phyloP scores from a whole-genome alignment of 352 stramenopile genomes.

The Paralagenidium karlingii region DNA sequence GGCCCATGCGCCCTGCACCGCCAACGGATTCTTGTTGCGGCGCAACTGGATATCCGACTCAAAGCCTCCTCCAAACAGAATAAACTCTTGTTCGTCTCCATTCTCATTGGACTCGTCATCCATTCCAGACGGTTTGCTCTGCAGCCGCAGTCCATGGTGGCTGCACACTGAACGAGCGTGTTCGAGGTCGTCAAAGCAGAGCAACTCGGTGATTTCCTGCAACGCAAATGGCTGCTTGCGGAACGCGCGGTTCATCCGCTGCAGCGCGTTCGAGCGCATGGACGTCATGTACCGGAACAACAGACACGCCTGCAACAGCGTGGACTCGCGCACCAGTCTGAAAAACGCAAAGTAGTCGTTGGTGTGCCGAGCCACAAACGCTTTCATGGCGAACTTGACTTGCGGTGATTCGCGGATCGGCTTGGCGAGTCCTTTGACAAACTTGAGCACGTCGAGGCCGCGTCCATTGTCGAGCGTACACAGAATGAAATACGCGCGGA shows the following conservation, averaged over 20 bases:
- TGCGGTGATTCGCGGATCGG: slow-evolving; percentile 46
- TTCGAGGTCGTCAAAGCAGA: slow-evolving; percentile 77
- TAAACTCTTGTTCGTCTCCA: slow-evolving; percentile 23
- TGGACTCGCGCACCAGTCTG: slow-evolving; percentile 50
- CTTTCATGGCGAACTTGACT: slow-evolving; percentile 78
- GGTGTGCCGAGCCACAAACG: slow-evolving; percentile 77
- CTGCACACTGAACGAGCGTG: slow-evolving; percentile 48
- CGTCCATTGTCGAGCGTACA: slow-evolving; percentile 76
- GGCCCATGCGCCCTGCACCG: slow-evolving; percentile 35
- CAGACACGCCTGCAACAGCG: slow-evolving; percentile 74
- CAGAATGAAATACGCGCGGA: slow-evolving; percentile 76
- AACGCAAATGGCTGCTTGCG: slow-evolving; percentile 58
- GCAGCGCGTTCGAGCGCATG: slow-evolving; percentile 50
- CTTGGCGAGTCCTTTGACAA: slow-evolving; percentile 58
- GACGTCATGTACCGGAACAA: slow-evolving; percentile 72
- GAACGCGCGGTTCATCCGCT: slow-evolving; percentile 72
- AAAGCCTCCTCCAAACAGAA: slow-evolving; percentile 72
- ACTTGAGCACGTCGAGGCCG: slow-evolving; percentile 76
- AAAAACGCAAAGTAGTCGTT: slow-evolving; percentile 81
- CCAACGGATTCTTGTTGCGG: slow-evolving; percentile 49
- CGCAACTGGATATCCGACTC: slow-evolving; percentile 55
- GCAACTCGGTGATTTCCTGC: slow-evolving; percentile 33
- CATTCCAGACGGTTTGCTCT: slow-evolving; percentile 8
- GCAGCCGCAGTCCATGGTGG: slow-evolving; percentile 52
- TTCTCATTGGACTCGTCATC: slow-evolving; percentile 10